phyloP scores from a whole-genome alignment of 2,329 filamentous ascomycete genomes.

The Calonectria henricotiae region DNA sequence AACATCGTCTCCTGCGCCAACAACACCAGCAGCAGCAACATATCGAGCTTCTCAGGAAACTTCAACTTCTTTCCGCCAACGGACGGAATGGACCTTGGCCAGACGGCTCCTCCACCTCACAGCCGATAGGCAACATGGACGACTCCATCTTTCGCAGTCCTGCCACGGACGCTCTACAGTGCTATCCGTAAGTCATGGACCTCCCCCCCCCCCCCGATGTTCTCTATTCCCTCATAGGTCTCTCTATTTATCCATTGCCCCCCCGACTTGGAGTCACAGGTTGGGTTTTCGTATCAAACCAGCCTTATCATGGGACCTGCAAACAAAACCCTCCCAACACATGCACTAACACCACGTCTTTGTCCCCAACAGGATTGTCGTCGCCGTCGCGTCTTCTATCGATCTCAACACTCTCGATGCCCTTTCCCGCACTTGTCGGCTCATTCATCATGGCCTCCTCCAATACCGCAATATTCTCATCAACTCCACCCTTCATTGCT shows the following conservation, averaged over 20 bases:
- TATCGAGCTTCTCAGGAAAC: constrained; percentile 50
- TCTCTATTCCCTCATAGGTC: constrained; percentile 31
- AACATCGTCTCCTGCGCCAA: constrained; percentile 33
- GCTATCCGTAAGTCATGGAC: constrained; percentile 50
- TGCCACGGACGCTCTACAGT: constrained; percentile 50
- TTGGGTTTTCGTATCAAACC: not conserved
- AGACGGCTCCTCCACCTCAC: constrained; percentile 49
- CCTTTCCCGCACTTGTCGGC: constrained; percentile 86
- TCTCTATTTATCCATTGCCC: not conserved
- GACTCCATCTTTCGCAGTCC: constrained; percentile 48
- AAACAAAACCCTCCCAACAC: constrained; percentile 14
- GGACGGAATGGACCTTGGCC: constrained; percentile 53
- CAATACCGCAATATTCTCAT: constrained; percentile 85
- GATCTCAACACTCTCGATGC: constrained; percentile 91
- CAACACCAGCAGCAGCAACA: constrained; percentile 50
- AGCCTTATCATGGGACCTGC: constrained; percentile 40
- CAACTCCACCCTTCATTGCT: constrained; percentile 83
- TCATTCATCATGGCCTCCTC: constrained; percentile 83
- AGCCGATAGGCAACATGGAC: constrained; percentile 50
- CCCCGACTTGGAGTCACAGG: not conserved
- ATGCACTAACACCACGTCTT: constrained; percentile 36
- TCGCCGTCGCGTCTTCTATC: constrained; percentile 81
- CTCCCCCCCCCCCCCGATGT: not conserved
- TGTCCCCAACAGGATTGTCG: constrained; percentile 77
- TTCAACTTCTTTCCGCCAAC: constrained; percentile 48